phyloP scores from a whole-genome alignment of 495 filamentous ascomycete species.

The Paragyromitra xinjiangensis region DNA sequence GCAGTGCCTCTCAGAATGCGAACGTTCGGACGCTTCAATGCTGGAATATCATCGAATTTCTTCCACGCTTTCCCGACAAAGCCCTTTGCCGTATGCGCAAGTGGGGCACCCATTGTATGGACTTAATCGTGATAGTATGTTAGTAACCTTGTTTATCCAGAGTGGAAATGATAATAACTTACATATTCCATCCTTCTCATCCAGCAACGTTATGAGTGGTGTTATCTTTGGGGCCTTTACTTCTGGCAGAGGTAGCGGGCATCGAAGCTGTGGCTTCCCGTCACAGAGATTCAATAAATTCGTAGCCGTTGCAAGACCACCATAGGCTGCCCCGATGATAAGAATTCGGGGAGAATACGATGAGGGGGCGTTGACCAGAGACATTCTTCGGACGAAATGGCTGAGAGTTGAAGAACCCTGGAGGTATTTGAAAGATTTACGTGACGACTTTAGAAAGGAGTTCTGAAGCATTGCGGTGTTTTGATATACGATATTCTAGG shows the following conservation, averaged over 20 bases:
- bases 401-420: no score
- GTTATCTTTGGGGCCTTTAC: constrained; percentile 59
- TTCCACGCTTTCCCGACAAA: constrained; percentile 70
- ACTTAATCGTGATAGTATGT: constrained; percentile 48
- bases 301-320: constrained; percentile 68
- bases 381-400: constrained; percentile 4
- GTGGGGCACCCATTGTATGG: constrained; percentile 72
- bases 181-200: constrained; percentile 78
- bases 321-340: constrained; percentile 72
- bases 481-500: neutral
- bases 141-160: neutral
- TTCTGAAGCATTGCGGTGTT: neutral
- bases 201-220: constrained; percentile 72
- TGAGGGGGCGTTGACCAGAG: neutral
- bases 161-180: constrained; percentile 39
- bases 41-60: constrained; percentile 68
- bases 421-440: neutral
- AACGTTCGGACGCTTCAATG: constrained; percentile 61
- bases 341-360: constrained; percentile 56
- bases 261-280: constrained; percentile 30
- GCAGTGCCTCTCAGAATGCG: constrained; percentile 67
- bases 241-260: neutral
- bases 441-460: neutral
- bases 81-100: constrained; percentile 67
- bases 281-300: constrained; percentile 68